Conservation (phyloP, 768 basidiomycete species). For the Leucocoprinus birnbaumii region DNA sequence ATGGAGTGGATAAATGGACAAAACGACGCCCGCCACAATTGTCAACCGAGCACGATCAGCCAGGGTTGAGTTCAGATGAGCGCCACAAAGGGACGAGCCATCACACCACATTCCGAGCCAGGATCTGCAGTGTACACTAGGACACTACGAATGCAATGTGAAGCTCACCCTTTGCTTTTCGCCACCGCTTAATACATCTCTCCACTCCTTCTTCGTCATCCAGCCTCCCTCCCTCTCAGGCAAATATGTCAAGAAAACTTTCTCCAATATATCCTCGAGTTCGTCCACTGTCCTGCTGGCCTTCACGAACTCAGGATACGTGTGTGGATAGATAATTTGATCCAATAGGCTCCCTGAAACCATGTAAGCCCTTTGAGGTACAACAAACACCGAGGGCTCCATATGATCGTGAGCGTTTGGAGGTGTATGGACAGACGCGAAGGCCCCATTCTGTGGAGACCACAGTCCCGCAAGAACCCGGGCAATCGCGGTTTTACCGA, state of each 20-base stretch:
- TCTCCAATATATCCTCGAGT: slow-evolving; percentile 72
- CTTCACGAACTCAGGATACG: slow-evolving; percentile 67
- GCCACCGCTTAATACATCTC: slow-evolving; percentile 92
- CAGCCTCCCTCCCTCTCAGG: slow-evolving; percentile 89
- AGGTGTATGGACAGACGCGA: slow-evolving; percentile 18
- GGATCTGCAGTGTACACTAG: no score
- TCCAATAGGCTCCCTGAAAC: slow-evolving; percentile 83
- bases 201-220: slow-evolving; percentile 90
- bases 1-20: no score
- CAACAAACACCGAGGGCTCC: slow-evolving; percentile 66
- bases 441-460: slow-evolving; percentile 49
- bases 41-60: no score
- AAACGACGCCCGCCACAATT: background rate
- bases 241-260: slow-evolving; percentile 82
- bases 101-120: no score
- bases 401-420: slow-evolving; percentile 26
- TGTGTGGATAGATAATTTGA: slow-evolving; percentile 92
- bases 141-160: no score
- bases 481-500: slow-evolving; percentile 88
- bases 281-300: slow-evolving; percentile 63
- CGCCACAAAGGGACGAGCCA: no score
- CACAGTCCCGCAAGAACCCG: slow-evolving; percentile 89
- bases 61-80: no score
- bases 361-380: slow-evolving; percentile 95
- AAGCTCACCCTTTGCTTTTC: slow-evolving; percentile 78